Conservation (phyloP, 23 red algal genomes). For the Gracilaria domingensis region DNA sequence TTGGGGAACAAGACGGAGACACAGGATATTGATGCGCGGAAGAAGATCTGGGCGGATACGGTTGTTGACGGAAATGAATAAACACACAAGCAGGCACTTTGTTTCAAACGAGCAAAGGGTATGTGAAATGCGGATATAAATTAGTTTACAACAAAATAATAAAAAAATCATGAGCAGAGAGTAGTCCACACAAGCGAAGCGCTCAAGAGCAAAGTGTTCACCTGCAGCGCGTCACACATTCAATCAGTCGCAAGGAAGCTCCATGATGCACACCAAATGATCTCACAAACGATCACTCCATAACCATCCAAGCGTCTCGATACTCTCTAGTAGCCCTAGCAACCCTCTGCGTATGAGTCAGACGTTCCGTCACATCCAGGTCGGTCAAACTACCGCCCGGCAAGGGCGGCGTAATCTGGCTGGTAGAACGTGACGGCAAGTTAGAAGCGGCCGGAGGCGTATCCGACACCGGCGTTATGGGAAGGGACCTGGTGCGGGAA, state of each 20-base stretch:
- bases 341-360: slow-evolving; percentile 38
- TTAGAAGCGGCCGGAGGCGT: neutral
- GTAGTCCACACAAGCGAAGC: neutral
- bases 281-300: slow-evolving; percentile 32
- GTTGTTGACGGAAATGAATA: too few relatives aligned
- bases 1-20: too few relatives aligned
- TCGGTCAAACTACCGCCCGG: neutral
- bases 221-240: too few relatives aligned
- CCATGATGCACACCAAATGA: too few relatives aligned
- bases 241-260: neutral
- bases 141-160: slow-evolving; percentile 17
- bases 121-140: neutral
- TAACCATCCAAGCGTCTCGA: slow-evolving; percentile 58
- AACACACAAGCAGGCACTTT: too few relatives aligned
- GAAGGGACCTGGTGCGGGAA: slow-evolving; percentile 1
- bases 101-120: neutral
- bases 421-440: neutral
- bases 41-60: too few relatives aligned
- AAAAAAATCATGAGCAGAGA: neutral
- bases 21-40: too few relatives aligned
- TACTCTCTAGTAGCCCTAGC: slow-evolving; percentile 53
- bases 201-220: too few relatives aligned
- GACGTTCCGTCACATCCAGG: neutral
- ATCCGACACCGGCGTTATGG: slow-evolving; percentile 4
- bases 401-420: neutral